Evolutionary conservation across 345 rosid genomes (phyloP).

Genomic region (Rhodomyrtus tomentosa): DNA sequence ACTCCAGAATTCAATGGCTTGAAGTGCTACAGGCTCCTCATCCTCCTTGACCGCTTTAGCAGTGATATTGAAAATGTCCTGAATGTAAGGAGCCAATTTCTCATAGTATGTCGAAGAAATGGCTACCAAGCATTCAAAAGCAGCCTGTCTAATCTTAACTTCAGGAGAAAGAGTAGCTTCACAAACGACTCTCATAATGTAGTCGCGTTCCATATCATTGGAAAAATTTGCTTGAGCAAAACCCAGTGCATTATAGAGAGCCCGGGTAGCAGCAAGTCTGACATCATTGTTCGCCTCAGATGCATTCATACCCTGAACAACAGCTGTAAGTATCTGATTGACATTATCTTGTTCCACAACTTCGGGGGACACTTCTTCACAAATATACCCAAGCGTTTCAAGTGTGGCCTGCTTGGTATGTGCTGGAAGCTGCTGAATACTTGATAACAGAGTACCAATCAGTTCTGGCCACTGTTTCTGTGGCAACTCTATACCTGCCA

Average conservation of each 20-base stretch:
- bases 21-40: conserved; percentile 34
- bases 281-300: conserved; percentile 31
- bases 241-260: conserved; percentile 29
- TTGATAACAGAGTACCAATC: conserved; percentile 24
- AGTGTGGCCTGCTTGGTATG: conserved; percentile 39
- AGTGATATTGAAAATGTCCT: conserved; percentile 31
- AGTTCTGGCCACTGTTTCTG: conserved; percentile 40
- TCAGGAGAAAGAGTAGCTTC: conserved; percentile 32
- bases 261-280: conserved; percentile 32
- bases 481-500: conserved; percentile 37
- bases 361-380: conserved; percentile 36
- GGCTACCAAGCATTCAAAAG: conserved; percentile 37
- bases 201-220: conserved; percentile 35
- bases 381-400: conserved; percentile 35
- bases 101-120: conserved; percentile 37
- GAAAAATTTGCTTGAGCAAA: conserved; percentile 39
- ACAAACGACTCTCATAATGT: conserved; percentile 35
- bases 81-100: conserved; percentile 32
- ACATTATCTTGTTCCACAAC: conserved; percentile 32
- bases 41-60: conserved; percentile 38
- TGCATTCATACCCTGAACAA: conserved; percentile 35
- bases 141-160: conserved; percentile 30
- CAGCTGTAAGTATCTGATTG: conserved; percentile 35
- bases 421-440: conserved; percentile 26
- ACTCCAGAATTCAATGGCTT: conserved; percentile 38